Base-by-base conservation (phyloP, 1,284 basidiomycete species). In the Apiotrichum porosum region DNA sequence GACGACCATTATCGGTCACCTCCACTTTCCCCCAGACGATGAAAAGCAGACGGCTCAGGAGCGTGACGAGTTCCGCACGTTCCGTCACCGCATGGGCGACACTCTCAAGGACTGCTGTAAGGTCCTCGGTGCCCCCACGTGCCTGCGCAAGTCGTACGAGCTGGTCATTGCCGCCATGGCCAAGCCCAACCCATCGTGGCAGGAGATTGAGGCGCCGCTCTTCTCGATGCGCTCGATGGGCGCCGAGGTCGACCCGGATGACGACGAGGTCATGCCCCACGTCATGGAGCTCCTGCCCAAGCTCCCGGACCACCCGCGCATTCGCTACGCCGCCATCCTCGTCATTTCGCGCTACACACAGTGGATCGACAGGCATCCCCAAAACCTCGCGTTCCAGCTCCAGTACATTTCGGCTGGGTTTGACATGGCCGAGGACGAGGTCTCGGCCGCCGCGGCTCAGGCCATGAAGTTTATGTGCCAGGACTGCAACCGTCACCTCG, bases 171-270 rank as follows among this genome's bases (percentile, higher is more conserved):
- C 76, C 1, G 86, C 87, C 3, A 78, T 97, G 50, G 51, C 58
- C 23, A 70, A 70, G 40, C 58, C 62, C 6, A 61, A 63, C 22
- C 67, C 69, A 22, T 81, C 84, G 21, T 99, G 95, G 95, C 95
- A 98, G 72, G 90, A 91, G 64, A 85, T 99, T 43, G 95, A 99
- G 71, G 95, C 95, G 1, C 95, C 95, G 1, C 75, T 99, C 33
- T 99, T 99, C 75, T 91, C 93, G 13, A 86, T 99, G 85, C 81
- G 95, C 42, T 92, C 93, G 4, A 98, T 99, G 91, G 95, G 95
- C 18, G 92, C 91, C 8, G 85, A 95, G 71, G 81, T 97, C 18
- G 87, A 97, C 63, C 78, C 83, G 9, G 76, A 80, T 33, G 93
- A 98, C 66, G 82, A 90, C 50, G 81, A 81, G 51, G 84, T 90